Evolutionary conservation across 257 asterid genomes (phyloP).

Genomic region (Echites panduratus): DNA sequence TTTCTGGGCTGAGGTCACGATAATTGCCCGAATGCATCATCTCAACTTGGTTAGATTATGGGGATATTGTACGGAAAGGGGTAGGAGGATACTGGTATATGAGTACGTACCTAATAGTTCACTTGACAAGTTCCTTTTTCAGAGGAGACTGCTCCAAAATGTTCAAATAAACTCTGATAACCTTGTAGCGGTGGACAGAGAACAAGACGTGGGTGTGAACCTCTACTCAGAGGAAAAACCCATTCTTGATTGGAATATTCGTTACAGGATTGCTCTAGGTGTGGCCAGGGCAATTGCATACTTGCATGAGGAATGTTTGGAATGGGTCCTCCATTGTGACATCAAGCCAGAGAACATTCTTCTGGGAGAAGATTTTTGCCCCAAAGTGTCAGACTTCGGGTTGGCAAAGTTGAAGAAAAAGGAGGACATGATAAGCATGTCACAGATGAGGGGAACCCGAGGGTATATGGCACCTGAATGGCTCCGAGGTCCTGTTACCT

Average conservation of each 20-base stretch:
- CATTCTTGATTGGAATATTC: constrained; percentile 62
- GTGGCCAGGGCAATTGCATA: constrained; percentile 90
- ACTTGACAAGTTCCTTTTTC: constrained; percentile 64
- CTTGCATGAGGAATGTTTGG: constrained; percentile 86
- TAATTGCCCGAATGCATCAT: constrained; percentile 89
- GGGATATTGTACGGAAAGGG: constrained; percentile 93
- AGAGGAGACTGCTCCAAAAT: constrained; percentile 15
- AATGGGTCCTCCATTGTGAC: constrained; percentile 89
- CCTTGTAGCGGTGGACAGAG: neutral
- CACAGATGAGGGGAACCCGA: constrained; percentile 61
- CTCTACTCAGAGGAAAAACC: constrained; percentile 23
- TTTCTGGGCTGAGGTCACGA: constrained; percentile 84
- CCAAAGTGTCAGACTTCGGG: constrained; percentile 87
- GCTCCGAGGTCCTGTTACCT: constrained; percentile 60
- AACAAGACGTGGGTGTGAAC: constrained; percentile 12
- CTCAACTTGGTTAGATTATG: constrained; percentile 75
- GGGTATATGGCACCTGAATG: constrained; percentile 96
- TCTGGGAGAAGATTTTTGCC: constrained; percentile 81
- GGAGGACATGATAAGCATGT: constrained; percentile 57
- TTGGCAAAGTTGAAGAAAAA: constrained; percentile 75
- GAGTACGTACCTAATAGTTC: constrained; percentile 82
- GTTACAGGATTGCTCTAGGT: constrained; percentile 77
- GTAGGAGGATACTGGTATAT: constrained; percentile 54
- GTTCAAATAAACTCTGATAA: neutral
- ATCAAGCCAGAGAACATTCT: constrained; percentile 90